Evolutionary conservation across 805 yeast species (phyloP).

Genomic region (Wickerhamomyces canadensis): DNA sequence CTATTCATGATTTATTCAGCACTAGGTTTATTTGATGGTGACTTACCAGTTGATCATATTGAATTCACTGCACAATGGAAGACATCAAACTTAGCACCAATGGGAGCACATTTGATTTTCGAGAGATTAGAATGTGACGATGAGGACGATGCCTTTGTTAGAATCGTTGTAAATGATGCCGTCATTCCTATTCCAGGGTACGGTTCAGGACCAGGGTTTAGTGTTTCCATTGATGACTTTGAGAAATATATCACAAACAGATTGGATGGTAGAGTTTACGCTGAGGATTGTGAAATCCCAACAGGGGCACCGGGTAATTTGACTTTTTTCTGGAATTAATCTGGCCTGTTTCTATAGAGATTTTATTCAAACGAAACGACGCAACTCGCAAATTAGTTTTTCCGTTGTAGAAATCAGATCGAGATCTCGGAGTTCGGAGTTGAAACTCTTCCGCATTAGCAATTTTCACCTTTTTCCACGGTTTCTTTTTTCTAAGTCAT

Average conservation of each 20-base stretch:
- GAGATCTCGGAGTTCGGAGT: too few species aligned
- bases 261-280: constrained; percentile 7
- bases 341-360: too few species aligned
- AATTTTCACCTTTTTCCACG: too few species aligned
- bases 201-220: constrained; percentile 42
- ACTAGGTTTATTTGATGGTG: constrained; percentile 37
- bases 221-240: constrained; percentile 29
- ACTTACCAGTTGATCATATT: constrained; percentile 36
- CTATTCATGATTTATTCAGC: constrained; percentile 44
- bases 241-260: constrained; percentile 8
- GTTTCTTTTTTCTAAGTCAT: too few species aligned
- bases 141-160: constrained; percentile 30
- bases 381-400: too few species aligned
- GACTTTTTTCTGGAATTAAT: neutral
- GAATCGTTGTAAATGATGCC: constrained; percentile 44
- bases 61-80: constrained; percentile 42
- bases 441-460: too few species aligned
- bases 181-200: constrained; percentile 40
- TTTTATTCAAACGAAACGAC: too few species aligned
- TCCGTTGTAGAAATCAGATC: too few species aligned
- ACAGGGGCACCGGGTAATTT: neutral
- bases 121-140: constrained; percentile 38
- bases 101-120: constrained; percentile 43
- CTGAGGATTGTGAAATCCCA: neutral
- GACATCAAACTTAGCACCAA: constrained; percentile 42